Percentiles rank a stretch among this genome's conserved stretches.
These are phyloP conservation scores for Geoglossum glabrum DNA, from an alignment of 495 filamentous ascomycete species.

Conservation along the genomic window DNA sequence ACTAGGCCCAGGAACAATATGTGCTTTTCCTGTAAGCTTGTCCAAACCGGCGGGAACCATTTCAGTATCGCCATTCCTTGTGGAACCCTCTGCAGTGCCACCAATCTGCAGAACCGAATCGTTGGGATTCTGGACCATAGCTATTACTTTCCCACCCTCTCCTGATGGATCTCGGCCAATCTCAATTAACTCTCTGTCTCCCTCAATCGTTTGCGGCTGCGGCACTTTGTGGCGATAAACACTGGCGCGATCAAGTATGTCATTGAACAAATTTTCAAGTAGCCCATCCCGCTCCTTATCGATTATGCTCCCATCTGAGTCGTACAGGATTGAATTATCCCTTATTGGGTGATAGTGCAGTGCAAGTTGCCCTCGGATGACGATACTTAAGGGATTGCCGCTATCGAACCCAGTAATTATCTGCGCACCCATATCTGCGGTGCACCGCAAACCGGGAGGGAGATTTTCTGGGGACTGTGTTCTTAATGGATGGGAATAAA, in stretches of 20 bases:
- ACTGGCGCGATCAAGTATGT: slow-evolving; percentile 77
- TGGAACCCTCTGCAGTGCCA: slow-evolving; percentile 3
- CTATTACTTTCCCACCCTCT: slow-evolving; percentile 50
- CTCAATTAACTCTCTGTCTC: slow-evolving; percentile 68
- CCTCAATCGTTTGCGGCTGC: slow-evolving; percentile 52
- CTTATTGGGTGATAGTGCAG: slow-evolving; percentile 67
- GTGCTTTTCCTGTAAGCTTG: slow-evolving; percentile 23
- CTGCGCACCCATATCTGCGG: slow-evolving; percentile 89
- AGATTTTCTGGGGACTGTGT: slow-evolving; percentile 31
- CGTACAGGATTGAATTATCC: slow-evolving; percentile 77
- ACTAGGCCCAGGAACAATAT: slow-evolving; percentile 20
- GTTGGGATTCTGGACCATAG: slow-evolving; percentile 26
- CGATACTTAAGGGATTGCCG: slow-evolving; percentile 78
- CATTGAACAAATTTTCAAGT: slow-evolving; percentile 81
- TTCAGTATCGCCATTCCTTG: slow-evolving; percentile 10
- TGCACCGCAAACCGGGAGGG: slow-evolving; percentile 37
- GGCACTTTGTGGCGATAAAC: slow-evolving; percentile 62
- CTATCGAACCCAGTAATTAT: slow-evolving; percentile 93
- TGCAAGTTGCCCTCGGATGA: slow-evolving; percentile 79
- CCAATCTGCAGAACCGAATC: slow-evolving; percentile 20
- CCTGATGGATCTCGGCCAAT: slow-evolving; percentile 54
- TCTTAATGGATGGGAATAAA: slow-evolving; percentile 74
- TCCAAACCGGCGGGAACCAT: slow-evolving; percentile 19
- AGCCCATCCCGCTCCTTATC: slow-evolving; percentile 60
- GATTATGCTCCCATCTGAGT: slow-evolving; percentile 64